Base-by-base conservation (phyloP, 164 flowering plant species). In the Dillenia suffruticosa region DNA sequence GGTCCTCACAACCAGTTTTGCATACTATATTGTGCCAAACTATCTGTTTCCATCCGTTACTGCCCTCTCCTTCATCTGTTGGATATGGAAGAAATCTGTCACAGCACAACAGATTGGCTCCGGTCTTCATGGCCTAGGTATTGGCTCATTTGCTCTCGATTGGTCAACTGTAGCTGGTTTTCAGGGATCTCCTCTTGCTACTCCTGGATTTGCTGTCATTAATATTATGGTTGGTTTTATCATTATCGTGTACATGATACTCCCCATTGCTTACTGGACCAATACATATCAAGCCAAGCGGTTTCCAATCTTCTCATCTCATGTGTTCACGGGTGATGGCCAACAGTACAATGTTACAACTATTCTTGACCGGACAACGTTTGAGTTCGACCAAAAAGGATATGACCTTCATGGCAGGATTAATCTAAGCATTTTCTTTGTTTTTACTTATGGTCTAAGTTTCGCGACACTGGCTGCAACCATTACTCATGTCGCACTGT, bases 51-150 rank as follows among this genome's bases (percentile, higher is more conserved):
- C 82, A 12, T 72, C 82, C 10, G 57, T 87, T 12, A 72, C 84
- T 2, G 65, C 84, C 10, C 60, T 84, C 51, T 87, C 89, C 50
- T 69, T 81, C 9, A 68, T 79, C 2, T 87, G 92, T 19, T 84
- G 81, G 86, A 72, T 79, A 43, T 84, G 86, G 80, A 76, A 70
- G 60, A 65, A 74, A 26, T 81, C 83, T 0, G 66, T 83, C 49
- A 77, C 81, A 1, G 92, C 89, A 10, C 89, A 87, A 40, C 86
- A 82, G 49, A 75, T 84, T 5, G 92, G 88, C 1, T 75, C 86
- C 0, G 92, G 86, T 1, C 54, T 61, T 1, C n/a, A 55, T 2
- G 92, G 87, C 32, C 76, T 84, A 3, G 88, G 92, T 2, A 26
- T 87, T 6, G 92, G 92, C 49, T 76, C 89, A 9, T 65, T 82